Evolutionary conservation across 371 early-diverging fungal species (phyloP).

Genomic region (Saksenaea oblongispora): DNA sequence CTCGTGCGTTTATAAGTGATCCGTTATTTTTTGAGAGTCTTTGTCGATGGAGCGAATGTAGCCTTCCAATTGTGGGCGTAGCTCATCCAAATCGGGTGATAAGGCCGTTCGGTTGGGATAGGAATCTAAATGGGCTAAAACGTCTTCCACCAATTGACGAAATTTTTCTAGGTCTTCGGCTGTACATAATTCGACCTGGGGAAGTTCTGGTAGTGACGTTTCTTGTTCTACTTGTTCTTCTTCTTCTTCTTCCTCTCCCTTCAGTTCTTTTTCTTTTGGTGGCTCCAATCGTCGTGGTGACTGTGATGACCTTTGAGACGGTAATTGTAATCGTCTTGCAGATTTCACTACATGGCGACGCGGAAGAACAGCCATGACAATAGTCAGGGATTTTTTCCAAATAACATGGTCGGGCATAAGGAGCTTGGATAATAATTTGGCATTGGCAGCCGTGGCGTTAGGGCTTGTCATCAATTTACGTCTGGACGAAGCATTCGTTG

Average conservation of each 20-base stretch:
- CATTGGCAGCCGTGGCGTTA: background rate
- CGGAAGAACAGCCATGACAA: background rate
- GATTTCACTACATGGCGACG: background rate
- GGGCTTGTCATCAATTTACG: background rate
- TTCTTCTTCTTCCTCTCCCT: background rate
- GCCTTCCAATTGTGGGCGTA: slow-evolving; percentile 21
- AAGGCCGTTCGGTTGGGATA: slow-evolving; percentile 26
- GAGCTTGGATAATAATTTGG: background rate
- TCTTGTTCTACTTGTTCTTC: too few relatives aligned
- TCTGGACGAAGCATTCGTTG: slow-evolving; percentile 15
- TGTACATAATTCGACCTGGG: background rate
- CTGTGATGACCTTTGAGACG: background rate
- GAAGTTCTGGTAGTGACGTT: background rate
- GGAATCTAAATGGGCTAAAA: slow-evolving; percentile 26
- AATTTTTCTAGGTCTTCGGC: slow-evolving; percentile 5
- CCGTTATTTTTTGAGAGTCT: background rate
- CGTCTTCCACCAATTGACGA: slow-evolving; percentile 23
- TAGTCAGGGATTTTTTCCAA: background rate
- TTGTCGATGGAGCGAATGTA: slow-evolving; percentile 5
- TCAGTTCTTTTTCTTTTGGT: background rate
- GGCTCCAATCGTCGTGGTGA: background rate
- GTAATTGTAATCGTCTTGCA: background rate
- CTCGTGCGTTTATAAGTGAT: background rate
- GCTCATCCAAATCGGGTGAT: slow-evolving; percentile 19
- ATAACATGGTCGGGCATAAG: slow-evolving; percentile 4